phyloP scores from a whole-genome alignment of 805 yeast genomes.

The Jamesozyma piceae region DNA sequence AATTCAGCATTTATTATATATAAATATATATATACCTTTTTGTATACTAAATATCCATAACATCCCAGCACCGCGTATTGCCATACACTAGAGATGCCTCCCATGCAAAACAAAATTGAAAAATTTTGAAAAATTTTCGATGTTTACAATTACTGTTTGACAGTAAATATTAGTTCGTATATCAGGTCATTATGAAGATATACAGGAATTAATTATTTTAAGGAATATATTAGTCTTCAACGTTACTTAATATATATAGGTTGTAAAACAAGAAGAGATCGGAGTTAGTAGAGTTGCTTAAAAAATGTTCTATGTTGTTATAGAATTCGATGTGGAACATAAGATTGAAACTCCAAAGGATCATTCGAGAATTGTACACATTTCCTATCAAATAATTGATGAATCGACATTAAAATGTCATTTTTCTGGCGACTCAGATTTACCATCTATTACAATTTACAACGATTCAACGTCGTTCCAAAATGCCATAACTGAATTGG shows the following conservation, averaged over 20 bases:
- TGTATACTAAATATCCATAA: not conserved
- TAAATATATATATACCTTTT: not conserved
- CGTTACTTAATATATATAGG: not conserved
- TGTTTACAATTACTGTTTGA: not conserved
- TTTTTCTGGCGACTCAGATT: conserved; percentile 27
- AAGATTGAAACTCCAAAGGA: conserved; percentile 37
- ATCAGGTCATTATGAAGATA: too few species aligned
- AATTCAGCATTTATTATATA: too few species aligned
- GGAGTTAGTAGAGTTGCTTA: not conserved
- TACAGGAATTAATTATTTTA: not conserved
- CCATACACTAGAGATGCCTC: not conserved
- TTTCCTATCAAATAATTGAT: conserved; percentile 60
- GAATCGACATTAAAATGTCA: conserved; percentile 39
- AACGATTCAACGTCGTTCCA: conserved; percentile 58
- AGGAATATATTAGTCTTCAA: not conserved
- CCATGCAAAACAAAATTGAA: not conserved
- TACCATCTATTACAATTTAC: conserved; percentile 44
- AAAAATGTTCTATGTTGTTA: conserved; percentile 10
- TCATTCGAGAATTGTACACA: conserved; percentile 54
- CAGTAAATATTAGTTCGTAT: not conserved
- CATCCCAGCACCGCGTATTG: not conserved
- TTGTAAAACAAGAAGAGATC: not conserved
- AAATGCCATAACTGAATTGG: conserved; percentile 52
- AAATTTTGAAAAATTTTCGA: not conserved
- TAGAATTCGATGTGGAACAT: conserved; percentile 9